A percentile compares a stretch with the other conserved stretches of the same genome.
Evolutionary conservation across 1,284 basidiomycete species (phyloP).

Genomic region (Naganishia sp.): DNA sequence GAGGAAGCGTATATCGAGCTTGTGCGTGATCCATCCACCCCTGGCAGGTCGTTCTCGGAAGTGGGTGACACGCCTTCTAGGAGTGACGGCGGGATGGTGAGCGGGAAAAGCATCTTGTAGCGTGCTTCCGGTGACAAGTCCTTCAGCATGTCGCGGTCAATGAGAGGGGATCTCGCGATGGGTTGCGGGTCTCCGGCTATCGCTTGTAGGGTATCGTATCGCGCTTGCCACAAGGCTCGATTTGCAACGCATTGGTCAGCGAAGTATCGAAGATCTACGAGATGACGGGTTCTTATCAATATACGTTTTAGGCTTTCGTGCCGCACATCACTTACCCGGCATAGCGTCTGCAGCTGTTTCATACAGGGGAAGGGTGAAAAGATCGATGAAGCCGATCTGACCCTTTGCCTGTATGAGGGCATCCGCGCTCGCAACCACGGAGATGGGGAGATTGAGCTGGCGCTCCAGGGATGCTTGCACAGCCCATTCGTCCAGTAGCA

Average conservation of each 20-base stretch:
- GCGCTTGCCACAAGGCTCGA: conserved; percentile 65
- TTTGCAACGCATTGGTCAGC: conserved; percentile 67
- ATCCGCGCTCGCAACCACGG: conserved; percentile 64
- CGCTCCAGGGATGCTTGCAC: conserved; percentile 80
- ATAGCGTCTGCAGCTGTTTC: conserved; percentile 70
- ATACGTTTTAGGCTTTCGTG: too few relatives aligned
- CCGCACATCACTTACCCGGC: conserved; percentile 61
- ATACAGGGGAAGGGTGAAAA: conserved; percentile 79
- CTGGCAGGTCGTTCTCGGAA: not conserved
- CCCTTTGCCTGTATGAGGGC: conserved; percentile 71
- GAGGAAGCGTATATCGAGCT: conserved; percentile 2
- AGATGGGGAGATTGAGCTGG: conserved; percentile 72
- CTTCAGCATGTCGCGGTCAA: conserved; percentile 10
- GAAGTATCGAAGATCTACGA: conserved; percentile 64
- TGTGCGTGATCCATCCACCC: not conserved
- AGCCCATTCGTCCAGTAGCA: conserved; percentile 83
- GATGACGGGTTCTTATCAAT: not conserved
- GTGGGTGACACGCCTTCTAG: conserved; percentile 9
- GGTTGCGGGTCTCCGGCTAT: conserved; percentile 6
- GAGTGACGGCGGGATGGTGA: conserved; percentile 49
- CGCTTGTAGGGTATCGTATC: conserved; percentile 47
- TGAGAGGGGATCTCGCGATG: conserved; percentile 2
- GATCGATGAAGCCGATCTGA: conserved; percentile 85
- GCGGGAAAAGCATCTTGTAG: conserved; percentile 54
- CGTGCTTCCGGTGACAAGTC: conserved; percentile 45